Evolutionary conservation across 768 basidiomycete species (phyloP), one percentile per base, ranked within the genome.

Genomic region (Lactifluus hygrophoroides): DNA sequence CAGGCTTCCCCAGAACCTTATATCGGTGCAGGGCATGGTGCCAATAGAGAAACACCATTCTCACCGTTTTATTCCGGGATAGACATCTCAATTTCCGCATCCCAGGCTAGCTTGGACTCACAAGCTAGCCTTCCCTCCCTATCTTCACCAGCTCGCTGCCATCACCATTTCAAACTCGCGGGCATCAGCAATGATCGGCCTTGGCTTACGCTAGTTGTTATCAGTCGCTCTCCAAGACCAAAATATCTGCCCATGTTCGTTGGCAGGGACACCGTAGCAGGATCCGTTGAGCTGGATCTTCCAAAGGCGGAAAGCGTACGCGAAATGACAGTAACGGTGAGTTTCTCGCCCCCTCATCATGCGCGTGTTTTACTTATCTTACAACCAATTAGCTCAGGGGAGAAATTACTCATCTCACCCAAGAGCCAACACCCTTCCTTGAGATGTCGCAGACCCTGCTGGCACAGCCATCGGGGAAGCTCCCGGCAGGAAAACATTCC

Each of bases 351-450:
- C 10, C 37, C 8, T 40, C 40, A 32, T 56, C n/a, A 35, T 5
- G 17, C 30, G 5, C 11, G 14, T 10, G 21, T 42, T 7, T n/a
- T 32, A 17, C 16, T 27, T 25, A 10, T 28, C 40, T 35, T 16
- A 59, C 32, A 10, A 0, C 34, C 16, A 13, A 21, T 3, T 49
- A 61, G 60, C 16, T 64, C 11, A 56, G 40, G 27, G 62, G 53
- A 25, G 60, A 55, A 30, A 40, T 11, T 5, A 62, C 52, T 17
- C 51, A 62, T 10, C 34, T 50, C 19, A 51, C 80, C 14, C 82
- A 84, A 61, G 80, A 83, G 51, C 79, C 81, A 56, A 65, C 72
- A 1, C 49, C 67, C 6, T 84, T 83, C 64, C 69, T 83, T 11
- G 68, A 77, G 17, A 54, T 75, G 17, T 70, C 74, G 19, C 68